Evolutionary conservation across 495 filamentous ascomycete genomes (phyloP).

Genomic region (Cercophora sp.): DNA sequence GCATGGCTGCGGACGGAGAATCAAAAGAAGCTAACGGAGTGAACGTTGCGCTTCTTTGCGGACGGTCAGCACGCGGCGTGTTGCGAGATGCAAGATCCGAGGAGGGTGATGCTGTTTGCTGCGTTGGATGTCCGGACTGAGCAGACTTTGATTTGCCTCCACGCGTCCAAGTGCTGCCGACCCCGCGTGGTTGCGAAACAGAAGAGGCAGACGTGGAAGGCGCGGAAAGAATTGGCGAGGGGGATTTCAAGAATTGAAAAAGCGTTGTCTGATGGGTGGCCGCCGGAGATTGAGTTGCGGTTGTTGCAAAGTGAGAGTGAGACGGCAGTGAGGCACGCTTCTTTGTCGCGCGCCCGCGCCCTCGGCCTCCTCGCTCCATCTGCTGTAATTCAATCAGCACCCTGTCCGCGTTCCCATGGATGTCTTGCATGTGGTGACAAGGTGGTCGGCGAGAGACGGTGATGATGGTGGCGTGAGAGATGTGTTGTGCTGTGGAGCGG

Average conservation of each 20-base stretch:
- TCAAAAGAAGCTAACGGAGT: constrained; percentile 25
- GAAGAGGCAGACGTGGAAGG: not conserved
- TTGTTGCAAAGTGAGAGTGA: constrained; percentile 12
- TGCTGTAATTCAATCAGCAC: constrained; percentile 24
- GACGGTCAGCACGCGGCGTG: constrained; percentile 21
- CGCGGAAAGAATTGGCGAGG: constrained; percentile 6
- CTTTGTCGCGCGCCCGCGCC: constrained; percentile 31
- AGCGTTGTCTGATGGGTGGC: constrained; percentile 5
- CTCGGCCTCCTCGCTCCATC: constrained; percentile 32
- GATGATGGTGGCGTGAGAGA: not conserved
- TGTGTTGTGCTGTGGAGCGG: constrained; percentile 1
- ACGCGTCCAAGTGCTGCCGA: constrained; percentile 15
- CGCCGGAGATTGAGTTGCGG: not conserved
- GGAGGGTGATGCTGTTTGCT: constrained; percentile 19
- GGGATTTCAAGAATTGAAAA: constrained; percentile 3
- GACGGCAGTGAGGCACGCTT: constrained; percentile 24
- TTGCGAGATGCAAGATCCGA: constrained; percentile 12
- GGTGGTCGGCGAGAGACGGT: not conserved
- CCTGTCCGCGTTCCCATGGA: not conserved
- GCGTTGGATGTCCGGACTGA: not conserved
- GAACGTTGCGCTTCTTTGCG: constrained; percentile 24
- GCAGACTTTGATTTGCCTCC: constrained; percentile 15
- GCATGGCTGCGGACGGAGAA: constrained; percentile 28
- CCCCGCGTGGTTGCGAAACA: constrained; percentile 6
- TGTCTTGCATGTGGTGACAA: not conserved